Conservation (phyloP, 2,329 filamentous ascomycete genomes). For the Phyllosticta capitalensis region DNA sequence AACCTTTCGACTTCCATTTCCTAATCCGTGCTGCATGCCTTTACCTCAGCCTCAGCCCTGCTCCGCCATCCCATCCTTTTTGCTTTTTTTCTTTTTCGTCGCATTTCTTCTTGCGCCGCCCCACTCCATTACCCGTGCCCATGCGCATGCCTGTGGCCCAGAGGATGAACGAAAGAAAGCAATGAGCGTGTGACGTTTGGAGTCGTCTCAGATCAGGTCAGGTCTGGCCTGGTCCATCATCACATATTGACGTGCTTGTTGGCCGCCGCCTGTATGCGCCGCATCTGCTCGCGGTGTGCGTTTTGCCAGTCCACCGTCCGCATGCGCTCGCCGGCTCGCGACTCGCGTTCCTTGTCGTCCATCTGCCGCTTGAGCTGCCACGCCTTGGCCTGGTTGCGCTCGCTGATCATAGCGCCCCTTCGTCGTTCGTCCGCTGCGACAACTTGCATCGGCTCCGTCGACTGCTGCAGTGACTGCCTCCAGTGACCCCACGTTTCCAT, state of each 20-base stretch:
- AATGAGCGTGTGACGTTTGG: not conserved
- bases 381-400: constrained; percentile 53
- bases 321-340: constrained; percentile 65
- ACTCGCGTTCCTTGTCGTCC: constrained; percentile 50
- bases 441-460: constrained; percentile 16
- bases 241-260: constrained; percentile 3
- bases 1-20: not conserved
- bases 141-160: not conserved
- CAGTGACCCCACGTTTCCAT: constrained; percentile 27
- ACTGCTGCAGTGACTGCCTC: constrained; percentile 24
- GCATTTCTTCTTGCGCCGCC: not conserved
- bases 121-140: not conserved
- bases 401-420: constrained; percentile 43
- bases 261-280: constrained; percentile 61
- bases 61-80: not conserved
- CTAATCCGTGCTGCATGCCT: not conserved
- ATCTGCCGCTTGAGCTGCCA: constrained; percentile 46
- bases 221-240: not conserved
- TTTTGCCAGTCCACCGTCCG: constrained; percentile 64
- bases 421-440: constrained; percentile 26
- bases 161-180: not conserved
- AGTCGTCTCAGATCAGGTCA: too few species aligned
- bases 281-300: constrained; percentile 68
- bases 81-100: not conserved
- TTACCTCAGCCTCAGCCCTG: not conserved